Evolutionary conservation across 2,329 filamentous ascomycete species (phyloP).

Genomic region (Fusarium metavorans): DNA sequence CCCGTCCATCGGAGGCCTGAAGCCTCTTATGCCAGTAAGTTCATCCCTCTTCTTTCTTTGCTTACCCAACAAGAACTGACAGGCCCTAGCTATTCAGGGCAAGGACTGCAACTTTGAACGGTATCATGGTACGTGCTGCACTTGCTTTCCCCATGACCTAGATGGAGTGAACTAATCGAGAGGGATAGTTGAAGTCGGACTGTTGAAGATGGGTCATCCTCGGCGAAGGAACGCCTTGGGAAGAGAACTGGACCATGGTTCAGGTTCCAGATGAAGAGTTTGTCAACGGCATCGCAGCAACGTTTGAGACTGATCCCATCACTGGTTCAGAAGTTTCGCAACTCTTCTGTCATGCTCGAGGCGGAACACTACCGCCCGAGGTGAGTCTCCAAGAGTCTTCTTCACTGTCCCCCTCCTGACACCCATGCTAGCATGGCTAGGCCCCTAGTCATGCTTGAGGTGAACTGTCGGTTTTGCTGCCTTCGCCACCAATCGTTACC

Average conservation of each 20-base stretch:
- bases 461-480: conserved; percentile 36
- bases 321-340: conserved; percentile 93
- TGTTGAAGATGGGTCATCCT: no score
- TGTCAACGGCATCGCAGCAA: no score
- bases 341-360: conserved; percentile 70
- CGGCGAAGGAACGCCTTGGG: no score
- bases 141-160: no score
- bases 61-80: conserved; percentile 29
- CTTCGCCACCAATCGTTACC: no score
- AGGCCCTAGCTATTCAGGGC: conserved; percentile 82
- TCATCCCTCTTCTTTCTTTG: neutral
- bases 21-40: neutral
- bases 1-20: no score
- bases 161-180: no score
- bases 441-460: conserved; percentile 59
- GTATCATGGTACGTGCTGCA: no score
- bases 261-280: no score
- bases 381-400: conserved; percentile 55
- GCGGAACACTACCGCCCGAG: conserved; percentile 72
- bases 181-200: no score
- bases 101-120: conserved; percentile 70
- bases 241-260: no score
- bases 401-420: neutral
- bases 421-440: conserved; percentile 60
- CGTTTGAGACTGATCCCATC: no score